A percentile compares a stretch with the other conserved stretches of the same genome.
Evolutionary conservation across 441 rosid genomes (phyloP).

Genomic region (Jatropha multifida): DNA sequence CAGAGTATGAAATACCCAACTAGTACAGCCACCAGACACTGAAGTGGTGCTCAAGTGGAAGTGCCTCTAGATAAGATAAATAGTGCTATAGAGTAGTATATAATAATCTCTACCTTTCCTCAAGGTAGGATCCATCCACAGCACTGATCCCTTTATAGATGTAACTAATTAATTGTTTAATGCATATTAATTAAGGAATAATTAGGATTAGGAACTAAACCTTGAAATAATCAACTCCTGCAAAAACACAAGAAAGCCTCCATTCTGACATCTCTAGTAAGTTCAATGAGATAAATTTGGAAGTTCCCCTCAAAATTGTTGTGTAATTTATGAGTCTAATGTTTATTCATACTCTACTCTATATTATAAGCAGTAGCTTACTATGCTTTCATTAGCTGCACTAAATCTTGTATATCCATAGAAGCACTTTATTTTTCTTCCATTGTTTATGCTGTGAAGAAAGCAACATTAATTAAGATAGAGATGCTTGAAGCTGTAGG

Average conservation of each 20-base stretch:
- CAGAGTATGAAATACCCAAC: no score
- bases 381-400: no score
- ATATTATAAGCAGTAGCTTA: no score
- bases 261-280: not conserved
- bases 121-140: no score
- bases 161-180: not conserved
- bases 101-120: no score
- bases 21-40: not conserved
- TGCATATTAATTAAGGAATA: not conserved
- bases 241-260: not conserved
- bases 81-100: not conserved
- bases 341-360: no score
- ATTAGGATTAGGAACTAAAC: not conserved
- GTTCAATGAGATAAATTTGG: not conserved
- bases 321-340: no score
- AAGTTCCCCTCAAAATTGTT: no score
- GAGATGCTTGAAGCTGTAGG: conserved; percentile 17
- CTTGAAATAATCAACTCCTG: not conserved
- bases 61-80: not conserved
- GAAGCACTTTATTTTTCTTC: not conserved
- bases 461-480: not conserved
- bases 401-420: not conserved
- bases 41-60: not conserved
- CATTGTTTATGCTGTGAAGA: not conserved
- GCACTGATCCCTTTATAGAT: no score